Conservation (phyloP, 768 basidiomycete species). For the Boletus tylopilopsis region DNA sequence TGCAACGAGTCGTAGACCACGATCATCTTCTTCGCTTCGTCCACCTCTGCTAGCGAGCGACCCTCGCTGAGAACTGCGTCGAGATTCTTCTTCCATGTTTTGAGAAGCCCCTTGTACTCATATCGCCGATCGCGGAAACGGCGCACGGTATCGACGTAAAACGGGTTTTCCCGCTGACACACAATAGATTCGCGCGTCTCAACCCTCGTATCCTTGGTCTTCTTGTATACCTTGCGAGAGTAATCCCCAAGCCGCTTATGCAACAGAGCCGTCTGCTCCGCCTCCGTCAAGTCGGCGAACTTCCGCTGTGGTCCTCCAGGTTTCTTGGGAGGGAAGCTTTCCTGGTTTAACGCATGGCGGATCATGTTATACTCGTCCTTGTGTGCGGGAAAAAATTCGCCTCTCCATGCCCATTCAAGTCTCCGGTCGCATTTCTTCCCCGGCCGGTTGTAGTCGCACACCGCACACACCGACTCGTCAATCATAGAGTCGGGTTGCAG, state of each 20-base stretch:
- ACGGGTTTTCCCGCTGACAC: conserved; percentile 96
- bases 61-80: conserved; percentile 69
- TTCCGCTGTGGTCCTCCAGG: conserved; percentile 71
- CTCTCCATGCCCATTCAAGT: conserved; percentile 98
- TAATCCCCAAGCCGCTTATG: conserved; percentile 99
- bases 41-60: conserved; percentile 77
- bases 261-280: conserved; percentile 87
- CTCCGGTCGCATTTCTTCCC: conserved; percentile 93
- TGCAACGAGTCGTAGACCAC: conserved; percentile 98
- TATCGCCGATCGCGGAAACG: conserved; percentile 96
- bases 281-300: conserved; percentile 75
- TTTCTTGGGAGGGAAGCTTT: conserved; percentile 80
- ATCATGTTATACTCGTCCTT: conserved; percentile 99
- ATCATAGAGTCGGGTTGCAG: conserved; percentile 98
- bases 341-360: conserved; percentile 92
- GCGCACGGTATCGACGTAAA: conserved; percentile 98
- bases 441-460: conserved; percentile 97
- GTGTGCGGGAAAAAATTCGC: conserved; percentile 96
- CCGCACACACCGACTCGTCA: conserved; percentile 93
- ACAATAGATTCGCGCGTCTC: conserved; percentile 93
- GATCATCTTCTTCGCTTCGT: conserved; percentile 99
- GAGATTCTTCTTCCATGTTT: conserved; percentile 99
- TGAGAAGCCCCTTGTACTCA: conserved; percentile 97
- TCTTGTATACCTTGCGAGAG: conserved; percentile 97
- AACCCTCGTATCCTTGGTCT: conserved; percentile 95